A percentile compares a stretch with the other conserved stretches of the same genome.
These are phyloP conservation scores for Colletotrichum sp. DNA, from an alignment of 2,329 filamentous ascomycete genomes.

Conservation along the genomic window DNA sequence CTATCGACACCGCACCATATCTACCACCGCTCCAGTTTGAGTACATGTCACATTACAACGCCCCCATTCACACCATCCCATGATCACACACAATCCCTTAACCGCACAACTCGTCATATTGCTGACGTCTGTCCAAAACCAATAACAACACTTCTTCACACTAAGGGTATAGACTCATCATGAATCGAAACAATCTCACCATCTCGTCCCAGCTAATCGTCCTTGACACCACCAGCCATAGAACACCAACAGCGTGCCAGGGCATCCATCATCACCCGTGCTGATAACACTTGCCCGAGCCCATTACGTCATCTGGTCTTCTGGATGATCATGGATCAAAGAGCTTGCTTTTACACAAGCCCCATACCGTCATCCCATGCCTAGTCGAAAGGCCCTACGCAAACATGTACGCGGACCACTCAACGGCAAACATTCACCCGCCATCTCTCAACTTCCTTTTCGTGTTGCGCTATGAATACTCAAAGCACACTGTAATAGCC, in stretches of 20 bases:
- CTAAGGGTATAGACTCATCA: conserved; percentile 24
- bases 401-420: neutral
- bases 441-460: conserved; percentile 19
- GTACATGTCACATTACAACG: too few relatives aligned
- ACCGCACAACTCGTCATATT: neutral
- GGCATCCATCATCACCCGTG: neutral
- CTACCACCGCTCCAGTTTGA: too few relatives aligned
- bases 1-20: too few relatives aligned
- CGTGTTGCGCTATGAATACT: conserved; percentile 14
- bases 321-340: neutral
- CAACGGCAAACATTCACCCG: conserved; percentile 1
- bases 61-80: too few relatives aligned
- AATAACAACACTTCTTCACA: conserved; percentile 11
- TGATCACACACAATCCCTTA: neutral
- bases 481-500: conserved; percentile 7
- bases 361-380: neutral
- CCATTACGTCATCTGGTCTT: neutral
- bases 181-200: conserved; percentile 21
- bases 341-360: too few relatives aligned
- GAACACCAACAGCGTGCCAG: neutral
- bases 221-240: neutral
- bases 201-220: neutral
- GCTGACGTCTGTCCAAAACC: neutral
- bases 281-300: neutral
- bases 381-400: neutral